Evolutionary conservation across 192 early-diverging fungal species (phyloP).

Genomic region (Chytriomyces hyalinus): DNA sequence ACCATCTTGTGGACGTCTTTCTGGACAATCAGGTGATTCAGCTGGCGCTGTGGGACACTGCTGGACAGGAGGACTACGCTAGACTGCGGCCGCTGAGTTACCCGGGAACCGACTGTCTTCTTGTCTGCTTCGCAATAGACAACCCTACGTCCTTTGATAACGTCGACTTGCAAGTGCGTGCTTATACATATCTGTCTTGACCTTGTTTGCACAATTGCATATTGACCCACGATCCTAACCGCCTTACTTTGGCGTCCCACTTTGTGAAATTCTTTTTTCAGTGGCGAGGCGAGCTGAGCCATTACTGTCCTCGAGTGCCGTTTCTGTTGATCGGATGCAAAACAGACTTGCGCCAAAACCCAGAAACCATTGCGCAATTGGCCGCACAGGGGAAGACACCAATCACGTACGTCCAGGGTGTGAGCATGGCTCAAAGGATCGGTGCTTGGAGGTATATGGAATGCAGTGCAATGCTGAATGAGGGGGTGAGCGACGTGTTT

Average conservation of each 20-base stretch:
- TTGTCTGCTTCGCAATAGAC: slow-evolving; percentile 82
- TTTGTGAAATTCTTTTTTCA: neutral
- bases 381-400: slow-evolving; percentile 9
- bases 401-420: slow-evolving; percentile 30
- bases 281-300: slow-evolving; percentile 46
- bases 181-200: neutral
- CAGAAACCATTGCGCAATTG: slow-evolving; percentile 15
- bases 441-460: slow-evolving; percentile 43
- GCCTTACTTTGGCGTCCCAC: too few species aligned
- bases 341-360: slow-evolving; percentile 41
- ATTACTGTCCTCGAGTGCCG: slow-evolving; percentile 41
- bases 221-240: neutral
- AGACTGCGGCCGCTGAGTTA: slow-evolving; percentile 91
- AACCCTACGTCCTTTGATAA: slow-evolving; percentile 25
- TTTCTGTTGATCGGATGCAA: slow-evolving; percentile 49
- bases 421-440: slow-evolving; percentile 33
- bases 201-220: neutral
- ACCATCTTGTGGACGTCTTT: slow-evolving; percentile 47
- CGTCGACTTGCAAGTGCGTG: slow-evolving; percentile 27
- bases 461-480: slow-evolving; percentile 61
- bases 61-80: slow-evolving; percentile 97
- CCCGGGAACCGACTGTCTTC: slow-evolving; percentile 72
- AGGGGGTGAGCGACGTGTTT: slow-evolving; percentile 88
- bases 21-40: slow-evolving; percentile 47
- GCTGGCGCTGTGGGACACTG: slow-evolving; percentile 94